Evolutionary conservation across 495 filamentous ascomycete species (phyloP).

Genomic region (Penicillium tannophilum): DNA sequence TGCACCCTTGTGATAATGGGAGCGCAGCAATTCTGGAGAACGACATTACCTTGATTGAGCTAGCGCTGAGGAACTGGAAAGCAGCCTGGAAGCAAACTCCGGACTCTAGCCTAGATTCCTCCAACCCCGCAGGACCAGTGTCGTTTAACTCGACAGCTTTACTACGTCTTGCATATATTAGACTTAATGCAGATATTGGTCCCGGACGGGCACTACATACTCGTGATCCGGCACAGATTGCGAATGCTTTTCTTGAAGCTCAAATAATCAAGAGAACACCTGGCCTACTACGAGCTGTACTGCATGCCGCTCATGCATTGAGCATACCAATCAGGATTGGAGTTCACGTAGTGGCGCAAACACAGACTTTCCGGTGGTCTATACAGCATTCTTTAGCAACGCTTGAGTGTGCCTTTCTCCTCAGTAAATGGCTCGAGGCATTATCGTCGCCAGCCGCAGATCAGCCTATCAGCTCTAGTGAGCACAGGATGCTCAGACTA

Average conservation of each 20-base stretch:
- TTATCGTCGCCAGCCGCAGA: no score
- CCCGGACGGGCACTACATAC: constrained; percentile 35
- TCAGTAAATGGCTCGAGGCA: constrained; percentile 36
- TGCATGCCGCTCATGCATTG: constrained; percentile 39
- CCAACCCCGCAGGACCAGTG: constrained; percentile 23
- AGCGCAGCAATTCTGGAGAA: no score
- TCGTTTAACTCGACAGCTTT: constrained; percentile 39
- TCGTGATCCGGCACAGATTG: constrained; percentile 22
- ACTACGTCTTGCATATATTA: constrained; percentile 42
- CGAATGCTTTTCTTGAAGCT: constrained; percentile 10
- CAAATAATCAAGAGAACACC: constrained; percentile 18
- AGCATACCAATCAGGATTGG: constrained; percentile 41
- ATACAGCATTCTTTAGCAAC: constrained; percentile 37
- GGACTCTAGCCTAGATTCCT: no score
- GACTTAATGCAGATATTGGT: constrained; percentile 32
- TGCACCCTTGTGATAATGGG: no score
- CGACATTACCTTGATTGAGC: no score
- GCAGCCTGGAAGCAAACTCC: no score
- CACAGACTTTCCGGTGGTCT: constrained; percentile 34
- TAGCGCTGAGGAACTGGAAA: no score
- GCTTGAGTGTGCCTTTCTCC: constrained; percentile 37
- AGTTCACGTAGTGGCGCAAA: constrained; percentile 29
- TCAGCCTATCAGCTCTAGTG: no score
- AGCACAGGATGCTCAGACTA: no score
- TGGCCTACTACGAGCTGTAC: constrained; percentile 29